Base-by-base conservation (phyloP, 2,329 filamentous ascomycete genomes). In the Achaetomium macrosporum region DNA sequence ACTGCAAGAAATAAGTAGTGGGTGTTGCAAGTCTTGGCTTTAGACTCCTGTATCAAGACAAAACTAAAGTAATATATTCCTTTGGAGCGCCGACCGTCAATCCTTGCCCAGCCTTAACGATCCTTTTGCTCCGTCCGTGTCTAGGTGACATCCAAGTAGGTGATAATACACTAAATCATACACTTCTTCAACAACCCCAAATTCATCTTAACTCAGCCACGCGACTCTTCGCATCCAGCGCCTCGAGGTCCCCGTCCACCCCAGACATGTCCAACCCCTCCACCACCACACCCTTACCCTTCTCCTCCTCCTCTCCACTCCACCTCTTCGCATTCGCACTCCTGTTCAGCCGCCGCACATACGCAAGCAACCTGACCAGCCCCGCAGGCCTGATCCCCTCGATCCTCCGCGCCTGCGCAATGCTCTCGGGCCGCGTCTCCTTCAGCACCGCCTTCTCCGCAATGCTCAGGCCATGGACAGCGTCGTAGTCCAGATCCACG, bases 321-420 rank as follows among this genome's bases (percentile, higher is more conserved):
- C n/a, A 29, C 25, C 41, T 16, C 33, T 36, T 37, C n/a, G 5
- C 40, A 19, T 30, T 13, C 47, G 11, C 43, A 41, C n/a, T 12
- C 37, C 13, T n/a, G 20, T 12, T 11, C n/a, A 36, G 13, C 44
- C 25, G 11, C 45, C 33, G 47, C 43, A 90, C 83, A 65, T 81
- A 79, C 20, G 74, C 76, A 53, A 92, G 69, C 56, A 93, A 65
- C 50, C 81, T 70, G 41, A 85, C 64, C 53, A 77, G 78, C 0
- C 80, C 82, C 0, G 78, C 73, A 0, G 83, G 82, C 17, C 82
- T 85, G 56, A 86, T 74, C 4, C 92, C 92, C 69, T 99, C 93
- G 11, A 96, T 82, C 13, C 93, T 75, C 45, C 90, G 78, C 31
- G 92, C 92, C 77, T 96, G 93, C 0, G 89, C 92, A 19, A 99